Base-by-base conservation (phyloP, 1,284 basidiomycete species). In the Trametes versicolor region DNA sequence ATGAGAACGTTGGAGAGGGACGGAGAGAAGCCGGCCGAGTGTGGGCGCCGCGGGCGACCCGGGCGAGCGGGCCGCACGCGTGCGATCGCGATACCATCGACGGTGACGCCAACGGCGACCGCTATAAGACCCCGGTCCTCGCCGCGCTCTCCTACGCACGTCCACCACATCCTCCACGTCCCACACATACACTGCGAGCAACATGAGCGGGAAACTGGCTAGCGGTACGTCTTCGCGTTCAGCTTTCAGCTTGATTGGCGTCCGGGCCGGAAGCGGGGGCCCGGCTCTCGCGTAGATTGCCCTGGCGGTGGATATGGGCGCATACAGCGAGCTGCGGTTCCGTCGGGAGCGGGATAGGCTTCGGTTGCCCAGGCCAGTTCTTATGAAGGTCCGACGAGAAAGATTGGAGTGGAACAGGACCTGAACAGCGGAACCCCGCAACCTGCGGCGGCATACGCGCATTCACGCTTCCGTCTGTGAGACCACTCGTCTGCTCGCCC, bases 151-250 rank as follows among this genome's bases (percentile, higher is more conserved):
- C 57, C 32, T 54, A 34, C 51, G 32, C 41, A 60, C 53, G 37
- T 43, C 58, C 52, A 52, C 58, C 36, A 52, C 49, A 25, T 49
- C n/a, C 23, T 39, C 58, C 21, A 19, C 27, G 6, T 32, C 45
- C 29, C 51, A n/a, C 49, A 49, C 45, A 60, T 60, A 60, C 54
- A 32, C 43, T 43, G 51, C 58, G 39, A 48, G 60, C 57, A 71
- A 39, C 57, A 79, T 79, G 78, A 77, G 77, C 66, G 78, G 78
- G 50, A 75, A 68, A 63, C 74, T 78, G 32, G 78, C 78, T 45
- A 74, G 76, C 50, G 77, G 78, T 79, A 15, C 41, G 39, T 17
- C 15, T 39, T 25, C 51, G 59, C 37, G 27, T 43, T 25, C n/a
- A 17, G 21, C 36, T 4, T 43, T 25, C n/a, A 17, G 21, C 36